Conservation (phyloP, 108 stramenopile species). For the Nitzschia sp. region DNA sequence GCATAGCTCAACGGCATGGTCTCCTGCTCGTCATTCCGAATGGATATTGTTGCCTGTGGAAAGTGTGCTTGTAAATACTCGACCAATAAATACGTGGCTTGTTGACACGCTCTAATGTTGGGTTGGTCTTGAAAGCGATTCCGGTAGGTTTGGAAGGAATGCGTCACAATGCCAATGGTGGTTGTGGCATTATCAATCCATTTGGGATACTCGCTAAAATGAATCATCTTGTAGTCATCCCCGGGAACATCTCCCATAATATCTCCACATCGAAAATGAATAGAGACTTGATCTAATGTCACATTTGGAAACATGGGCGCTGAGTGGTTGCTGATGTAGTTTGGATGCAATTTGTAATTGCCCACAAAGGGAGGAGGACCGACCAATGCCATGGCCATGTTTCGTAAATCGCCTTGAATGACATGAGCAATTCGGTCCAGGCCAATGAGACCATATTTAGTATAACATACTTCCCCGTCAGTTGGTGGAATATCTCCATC, state of each 20-base stretch:
- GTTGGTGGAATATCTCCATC: background rate
- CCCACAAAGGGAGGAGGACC: background rate
- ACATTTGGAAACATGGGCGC: conserved; percentile 3
- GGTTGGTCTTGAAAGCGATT: background rate
- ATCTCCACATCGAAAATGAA: conserved; percentile 35
- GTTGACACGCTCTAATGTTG: background rate
- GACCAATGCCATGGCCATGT: conserved; percentile 4
- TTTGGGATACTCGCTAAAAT: conserved; percentile 18
- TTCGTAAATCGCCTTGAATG: conserved; percentile 7
- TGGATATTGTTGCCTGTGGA: conserved; percentile 25
- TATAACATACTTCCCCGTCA: conserved; percentile 2
- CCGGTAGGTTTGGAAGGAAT: background rate
- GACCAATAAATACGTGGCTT: conserved; percentile 3
- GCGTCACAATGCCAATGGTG: conserved; percentile 26
- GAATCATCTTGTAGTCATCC: conserved; percentile 10
- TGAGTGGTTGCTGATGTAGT: background rate
- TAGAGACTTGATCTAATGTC: conserved; percentile 26
- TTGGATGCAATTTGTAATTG: no score
- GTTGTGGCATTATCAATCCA: background rate
- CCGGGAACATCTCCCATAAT: background rate
- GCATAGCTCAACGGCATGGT: conserved; percentile 34
- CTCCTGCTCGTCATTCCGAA: conserved; percentile 36
- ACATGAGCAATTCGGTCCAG: background rate
- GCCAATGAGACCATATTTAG: conserved; percentile 18
- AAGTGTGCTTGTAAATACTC: conserved; percentile 28